A percentile compares a stretch with the other conserved stretches of the same genome.
These are phyloP conservation scores for Cystobasidium sp. DNA, from an alignment of 1,284 basidiomycete species.

Conservation along the genomic window DNA sequence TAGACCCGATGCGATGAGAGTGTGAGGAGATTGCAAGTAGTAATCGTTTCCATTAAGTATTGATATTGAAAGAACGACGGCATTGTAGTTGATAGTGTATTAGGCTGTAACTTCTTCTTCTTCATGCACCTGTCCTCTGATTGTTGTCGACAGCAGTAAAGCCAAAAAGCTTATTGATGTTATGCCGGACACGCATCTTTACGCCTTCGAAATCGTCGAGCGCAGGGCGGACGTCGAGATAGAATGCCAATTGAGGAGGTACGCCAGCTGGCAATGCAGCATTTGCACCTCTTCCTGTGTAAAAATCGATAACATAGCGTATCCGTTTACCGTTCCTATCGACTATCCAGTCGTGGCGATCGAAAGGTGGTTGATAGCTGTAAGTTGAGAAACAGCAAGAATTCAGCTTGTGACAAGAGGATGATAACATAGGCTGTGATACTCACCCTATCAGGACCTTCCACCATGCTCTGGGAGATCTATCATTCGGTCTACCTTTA, in stretches of 20 bases:
- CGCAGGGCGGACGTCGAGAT: constrained; percentile 91
- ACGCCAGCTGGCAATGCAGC: constrained; percentile 54
- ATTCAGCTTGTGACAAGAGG: neutral
- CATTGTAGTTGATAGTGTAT: neutral
- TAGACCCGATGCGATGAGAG: constrained; percentile 42
- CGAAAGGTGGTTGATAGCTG: constrained; percentile 92
- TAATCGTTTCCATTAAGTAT: neutral
- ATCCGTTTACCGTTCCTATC: constrained; percentile 85
- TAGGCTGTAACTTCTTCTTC: no score
- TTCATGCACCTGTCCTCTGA: neutral
- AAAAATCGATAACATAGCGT: constrained; percentile 98
- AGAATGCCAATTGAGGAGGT: constrained; percentile 69
- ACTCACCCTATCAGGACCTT: constrained; percentile 85
- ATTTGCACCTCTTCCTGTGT: constrained; percentile 73
- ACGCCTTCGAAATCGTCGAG: constrained; percentile 88
- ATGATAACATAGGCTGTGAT: neutral
- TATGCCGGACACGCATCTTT: constrained; percentile 65
- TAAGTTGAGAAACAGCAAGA: no score
- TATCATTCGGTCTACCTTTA: constrained; percentile 74
- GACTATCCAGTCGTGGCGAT: constrained; percentile 96
- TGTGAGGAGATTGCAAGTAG: neutral
- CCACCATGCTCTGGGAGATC: constrained; percentile 78
- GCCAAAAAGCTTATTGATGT: constrained; percentile 44
- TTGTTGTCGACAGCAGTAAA: constrained; percentile 46
- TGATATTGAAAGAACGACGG: neutral